phyloP scores from a whole-genome alignment of 352 stramenopile genomes.

The Phytophthora capsici region DNA sequence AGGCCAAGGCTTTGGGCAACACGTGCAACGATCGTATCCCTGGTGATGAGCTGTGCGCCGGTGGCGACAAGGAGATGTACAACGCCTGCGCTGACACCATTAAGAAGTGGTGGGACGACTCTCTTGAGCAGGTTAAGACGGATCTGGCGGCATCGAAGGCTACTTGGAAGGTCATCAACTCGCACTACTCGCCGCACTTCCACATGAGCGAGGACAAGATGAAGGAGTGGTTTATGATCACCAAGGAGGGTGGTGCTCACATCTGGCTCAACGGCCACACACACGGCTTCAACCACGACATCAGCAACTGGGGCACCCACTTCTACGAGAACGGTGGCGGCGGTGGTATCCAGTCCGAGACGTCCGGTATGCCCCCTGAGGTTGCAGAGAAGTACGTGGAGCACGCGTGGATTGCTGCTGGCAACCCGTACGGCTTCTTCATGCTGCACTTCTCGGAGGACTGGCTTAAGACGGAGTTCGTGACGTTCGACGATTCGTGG shows the following conservation, averaged over 20 bases:
- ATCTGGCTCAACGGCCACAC: slow-evolving; percentile 88
- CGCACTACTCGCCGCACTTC: slow-evolving; percentile 90
- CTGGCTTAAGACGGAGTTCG: slow-evolving; percentile 85
- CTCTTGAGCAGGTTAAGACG: slow-evolving; percentile 67
- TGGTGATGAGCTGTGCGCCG: slow-evolving; percentile 76
- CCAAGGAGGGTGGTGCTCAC: slow-evolving; percentile 79
- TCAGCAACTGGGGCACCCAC: slow-evolving; percentile 85
- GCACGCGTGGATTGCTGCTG: slow-evolving; percentile 78
- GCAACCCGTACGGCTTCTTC: slow-evolving; percentile 88
- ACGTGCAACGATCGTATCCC: slow-evolving; percentile 75
- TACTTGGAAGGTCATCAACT: slow-evolving; percentile 90
- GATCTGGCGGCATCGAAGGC: slow-evolving; percentile 75
- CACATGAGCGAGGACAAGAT: slow-evolving; percentile 91
- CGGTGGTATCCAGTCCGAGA: slow-evolving; percentile 86
- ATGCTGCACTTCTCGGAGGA: slow-evolving; percentile 87
- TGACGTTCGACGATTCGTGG: slow-evolving; percentile 85
- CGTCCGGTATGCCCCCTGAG: slow-evolving; percentile 74
- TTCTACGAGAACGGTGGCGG: slow-evolving; percentile 90
- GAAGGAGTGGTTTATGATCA: slow-evolving; percentile 88
- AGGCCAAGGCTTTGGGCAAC: slow-evolving; percentile 62
- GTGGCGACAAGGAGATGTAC: slow-evolving; percentile 74
- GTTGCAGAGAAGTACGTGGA: slow-evolving; percentile 82
- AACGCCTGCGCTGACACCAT: slow-evolving; percentile 76
- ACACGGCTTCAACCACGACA: slow-evolving; percentile 90
- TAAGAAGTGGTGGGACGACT: slow-evolving; percentile 83